Evolutionary conservation across 2,329 filamentous ascomycete genomes (phyloP).

Genomic region (Torrubiellomyces zombiae): DNA sequence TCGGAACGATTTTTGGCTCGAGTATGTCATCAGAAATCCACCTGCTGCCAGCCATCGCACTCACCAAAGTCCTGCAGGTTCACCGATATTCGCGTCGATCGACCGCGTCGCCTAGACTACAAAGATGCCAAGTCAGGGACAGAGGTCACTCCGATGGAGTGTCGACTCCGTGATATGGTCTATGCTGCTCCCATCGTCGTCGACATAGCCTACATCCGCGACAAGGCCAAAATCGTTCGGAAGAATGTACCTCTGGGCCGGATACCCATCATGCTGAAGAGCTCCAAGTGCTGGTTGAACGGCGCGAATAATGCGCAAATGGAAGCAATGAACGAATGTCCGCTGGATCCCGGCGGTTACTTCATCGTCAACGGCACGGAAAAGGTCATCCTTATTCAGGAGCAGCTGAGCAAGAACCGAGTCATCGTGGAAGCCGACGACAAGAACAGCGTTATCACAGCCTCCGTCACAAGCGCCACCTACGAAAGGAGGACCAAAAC

Average conservation of each 20-base stretch:
- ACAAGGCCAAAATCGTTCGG: conserved; percentile 57
- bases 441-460: conserved; percentile 86
- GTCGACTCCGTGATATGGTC: conserved; percentile 90
- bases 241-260: conserved; percentile 70
- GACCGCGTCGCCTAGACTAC: conserved; percentile 63
- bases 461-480: conserved; percentile 93
- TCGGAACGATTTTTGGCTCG: conserved; percentile 81
- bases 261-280: conserved; percentile 93
- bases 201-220: conserved; percentile 78
- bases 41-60: conserved; percentile 1
- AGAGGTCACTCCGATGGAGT: conserved; percentile 87
- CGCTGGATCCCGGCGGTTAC: conserved; percentile 89
- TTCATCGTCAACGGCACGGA: conserved; percentile 97
- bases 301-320: conserved; percentile 76
- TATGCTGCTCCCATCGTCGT: conserved; percentile 90
- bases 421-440: conserved; percentile 89
- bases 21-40: conserved; percentile 24
- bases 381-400: conserved; percentile 96
- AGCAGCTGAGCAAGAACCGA: conserved; percentile 97
- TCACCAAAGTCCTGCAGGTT: conserved; percentile 29
- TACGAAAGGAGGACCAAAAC: conserved; percentile 97
- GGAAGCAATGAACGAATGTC: conserved; percentile 87
- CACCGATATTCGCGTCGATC: conserved; percentile 75
- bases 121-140: conserved; percentile 53
- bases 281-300: conserved; percentile 76